phyloP scores from a whole-genome alignment of 768 basidiomycete species.

The Galerina sulciceps region DNA sequence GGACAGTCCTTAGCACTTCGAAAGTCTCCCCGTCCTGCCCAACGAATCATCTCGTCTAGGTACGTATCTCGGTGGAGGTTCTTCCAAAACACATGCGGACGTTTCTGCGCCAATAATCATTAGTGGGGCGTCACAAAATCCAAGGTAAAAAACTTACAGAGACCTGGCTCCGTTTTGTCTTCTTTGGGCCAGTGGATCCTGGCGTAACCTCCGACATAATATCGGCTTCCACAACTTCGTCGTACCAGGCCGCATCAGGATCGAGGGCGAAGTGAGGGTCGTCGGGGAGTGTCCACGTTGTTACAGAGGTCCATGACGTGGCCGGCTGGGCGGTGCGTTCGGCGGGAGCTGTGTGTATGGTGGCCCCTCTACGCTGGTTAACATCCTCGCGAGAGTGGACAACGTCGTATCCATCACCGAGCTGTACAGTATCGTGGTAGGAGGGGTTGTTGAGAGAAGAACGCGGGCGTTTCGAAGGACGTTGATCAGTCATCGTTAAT shows the following conservation, averaged over 20 bases:
- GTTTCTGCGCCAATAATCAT: background rate
- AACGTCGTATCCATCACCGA: background rate
- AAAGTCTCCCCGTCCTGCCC: slow-evolving; percentile 11
- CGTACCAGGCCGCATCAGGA: too few species aligned
- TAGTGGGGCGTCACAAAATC: background rate
- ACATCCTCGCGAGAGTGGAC: background rate
- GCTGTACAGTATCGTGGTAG: background rate
- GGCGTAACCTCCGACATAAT: too few species aligned
- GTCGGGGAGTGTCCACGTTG: slow-evolving; percentile 1
- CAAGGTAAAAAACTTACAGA: too few species aligned
- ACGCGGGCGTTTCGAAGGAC: background rate
- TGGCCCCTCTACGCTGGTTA: background rate
- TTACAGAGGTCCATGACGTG: background rate
- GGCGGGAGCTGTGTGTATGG: background rate
- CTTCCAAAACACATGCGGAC: slow-evolving; percentile 12
- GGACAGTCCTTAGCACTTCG: background rate
- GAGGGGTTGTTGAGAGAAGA: background rate
- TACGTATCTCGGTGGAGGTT: slow-evolving; percentile 4
- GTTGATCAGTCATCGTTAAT: too few species aligned
- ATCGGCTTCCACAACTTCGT: too few species aligned
- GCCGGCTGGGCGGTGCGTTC: background rate
- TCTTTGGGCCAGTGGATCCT: too few species aligned
- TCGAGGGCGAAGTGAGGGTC: too few species aligned
- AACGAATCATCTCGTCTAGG: slow-evolving; percentile 9
- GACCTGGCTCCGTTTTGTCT: too few species aligned